phyloP scores from a whole-genome alignment of 208 protist species.

The Entamoeba dispar region DNA sequence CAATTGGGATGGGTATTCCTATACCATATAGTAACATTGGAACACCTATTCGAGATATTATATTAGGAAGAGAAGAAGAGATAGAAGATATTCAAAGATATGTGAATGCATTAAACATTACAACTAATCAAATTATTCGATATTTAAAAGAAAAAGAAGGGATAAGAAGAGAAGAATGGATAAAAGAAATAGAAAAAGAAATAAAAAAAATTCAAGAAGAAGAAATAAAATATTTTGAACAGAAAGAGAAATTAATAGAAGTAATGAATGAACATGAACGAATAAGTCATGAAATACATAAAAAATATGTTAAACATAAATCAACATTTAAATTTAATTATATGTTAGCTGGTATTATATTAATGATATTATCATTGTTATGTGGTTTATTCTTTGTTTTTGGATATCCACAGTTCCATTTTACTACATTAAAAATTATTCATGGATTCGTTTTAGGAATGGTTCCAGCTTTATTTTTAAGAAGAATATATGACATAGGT shows the following conservation, averaged over 20 bases:
- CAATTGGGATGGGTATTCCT: slow-evolving; percentile 58
- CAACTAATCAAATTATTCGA: background rate
- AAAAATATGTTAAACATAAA: background rate
- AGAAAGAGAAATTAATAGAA: background rate
- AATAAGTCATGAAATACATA: background rate
- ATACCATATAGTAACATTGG: slow-evolving; percentile 76
- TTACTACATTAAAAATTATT: background rate
- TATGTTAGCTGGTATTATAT: background rate
- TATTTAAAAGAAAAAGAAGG: background rate
- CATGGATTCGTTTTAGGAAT: background rate
- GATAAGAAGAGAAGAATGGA: background rate
- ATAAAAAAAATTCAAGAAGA: background rate
- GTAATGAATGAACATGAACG: background rate
- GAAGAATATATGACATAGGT: background rate
- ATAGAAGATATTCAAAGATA: background rate
- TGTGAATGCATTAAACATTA: background rate
- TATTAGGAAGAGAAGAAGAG: background rate
- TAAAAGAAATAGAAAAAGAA: background rate
- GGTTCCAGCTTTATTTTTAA: background rate
- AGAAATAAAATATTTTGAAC: background rate
- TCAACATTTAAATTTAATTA: slow-evolving; percentile 5
- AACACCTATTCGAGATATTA: slow-evolving; percentile 41
- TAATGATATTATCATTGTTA: background rate
- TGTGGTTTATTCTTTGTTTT: background rate
- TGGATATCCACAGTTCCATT: background rate